Conservation (phyloP, 2,329 filamentous ascomycete genomes). For the Diplodia seriata region DNA sequence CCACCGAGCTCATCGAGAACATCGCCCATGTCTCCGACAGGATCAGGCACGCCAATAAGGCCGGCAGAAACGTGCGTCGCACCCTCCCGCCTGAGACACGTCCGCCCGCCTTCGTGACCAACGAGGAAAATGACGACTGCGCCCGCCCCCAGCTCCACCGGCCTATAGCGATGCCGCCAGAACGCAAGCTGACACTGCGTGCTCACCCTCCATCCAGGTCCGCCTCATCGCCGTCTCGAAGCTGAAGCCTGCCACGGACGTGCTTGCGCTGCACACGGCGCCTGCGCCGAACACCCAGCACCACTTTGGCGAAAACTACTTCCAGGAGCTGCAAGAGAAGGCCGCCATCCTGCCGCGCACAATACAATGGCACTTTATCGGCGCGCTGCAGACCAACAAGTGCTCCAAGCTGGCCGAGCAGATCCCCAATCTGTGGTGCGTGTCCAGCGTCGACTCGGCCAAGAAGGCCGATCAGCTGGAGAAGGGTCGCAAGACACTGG, state of each 20-base stretch:
- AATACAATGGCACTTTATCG: constrained; percentile 96
- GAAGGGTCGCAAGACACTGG: constrained; percentile 71
- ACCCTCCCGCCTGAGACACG: neutral
- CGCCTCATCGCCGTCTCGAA: constrained; percentile 96
- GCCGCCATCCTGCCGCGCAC: constrained; percentile 75
- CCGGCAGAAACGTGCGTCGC: constrained; percentile 40
- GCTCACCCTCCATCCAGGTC: constrained; percentile 58
- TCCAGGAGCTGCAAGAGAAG: constrained; percentile 82
- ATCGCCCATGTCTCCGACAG: constrained; percentile 51
- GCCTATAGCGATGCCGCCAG: neutral
- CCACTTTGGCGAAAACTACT: constrained; percentile 97
- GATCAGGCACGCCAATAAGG: constrained; percentile 49
- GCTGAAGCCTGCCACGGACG: constrained; percentile 90
- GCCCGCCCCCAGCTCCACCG: too few species aligned
- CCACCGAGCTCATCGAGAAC: constrained; percentile 55
- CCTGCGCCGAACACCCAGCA: constrained; percentile 58
- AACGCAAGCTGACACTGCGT: constrained; percentile 10
- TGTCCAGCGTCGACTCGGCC: constrained; percentile 84
- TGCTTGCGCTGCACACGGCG: constrained; percentile 77
- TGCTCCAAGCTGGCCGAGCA: constrained; percentile 82
- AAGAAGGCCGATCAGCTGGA: constrained; percentile 89
- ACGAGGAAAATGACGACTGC: neutral
- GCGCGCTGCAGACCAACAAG: constrained; percentile 90
- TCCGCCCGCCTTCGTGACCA: neutral
- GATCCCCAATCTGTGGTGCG: constrained; percentile 87